Percentiles rank a stretch among this genome's conserved stretches.
Conservation (phyloP, 495 filamentous ascomycete species). For the Hapsidospora chrysogenum region DNA sequence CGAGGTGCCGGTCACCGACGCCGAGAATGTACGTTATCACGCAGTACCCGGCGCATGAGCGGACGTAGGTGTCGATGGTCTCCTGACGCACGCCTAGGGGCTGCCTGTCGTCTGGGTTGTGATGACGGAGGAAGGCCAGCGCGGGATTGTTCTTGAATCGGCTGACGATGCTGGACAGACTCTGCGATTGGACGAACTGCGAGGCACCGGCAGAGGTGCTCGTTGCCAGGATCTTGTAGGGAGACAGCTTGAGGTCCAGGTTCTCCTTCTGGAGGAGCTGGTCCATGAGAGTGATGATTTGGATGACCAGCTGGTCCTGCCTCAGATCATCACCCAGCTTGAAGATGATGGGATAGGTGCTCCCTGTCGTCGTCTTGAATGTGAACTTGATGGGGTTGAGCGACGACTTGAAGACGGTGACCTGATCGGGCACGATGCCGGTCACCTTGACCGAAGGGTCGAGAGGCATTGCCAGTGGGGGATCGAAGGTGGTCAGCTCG, state of each 20-base stretch:
- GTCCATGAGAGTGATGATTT: constrained; percentile 98
- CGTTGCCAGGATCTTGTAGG: constrained; percentile 92
- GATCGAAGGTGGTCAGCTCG: constrained; percentile 65
- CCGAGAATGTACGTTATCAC: constrained; percentile 99
- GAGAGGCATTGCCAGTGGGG: constrained; percentile 74
- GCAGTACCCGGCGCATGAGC: constrained; percentile 92
- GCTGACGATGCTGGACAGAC: constrained; percentile 58
- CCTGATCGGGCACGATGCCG: constrained; percentile 69
- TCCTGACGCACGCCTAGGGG: constrained; percentile 82
- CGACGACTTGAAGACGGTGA: constrained; percentile 88
- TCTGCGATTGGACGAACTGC: constrained; percentile 80
- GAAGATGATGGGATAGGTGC: constrained; percentile 82
- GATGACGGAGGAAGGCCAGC: constrained; percentile 70
- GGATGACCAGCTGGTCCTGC: constrained; percentile 94
- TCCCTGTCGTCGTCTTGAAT: constrained; percentile 63
- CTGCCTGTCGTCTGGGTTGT: constrained; percentile 74
- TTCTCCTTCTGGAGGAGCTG: constrained; percentile 92
- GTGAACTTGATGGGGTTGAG: constrained; percentile 80
- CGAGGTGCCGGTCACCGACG: constrained; percentile 88
- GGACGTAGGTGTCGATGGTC: constrained; percentile 88
- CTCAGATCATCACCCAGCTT: constrained; percentile 95
- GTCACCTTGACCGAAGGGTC: constrained; percentile 67
- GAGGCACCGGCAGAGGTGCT: constrained; percentile 75
- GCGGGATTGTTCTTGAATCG: constrained; percentile 61
- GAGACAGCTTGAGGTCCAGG: constrained; percentile 84